Base-by-base conservation (phyloP, 2,329 filamentous ascomycete genomes). In the Knufia fluminis region DNA sequence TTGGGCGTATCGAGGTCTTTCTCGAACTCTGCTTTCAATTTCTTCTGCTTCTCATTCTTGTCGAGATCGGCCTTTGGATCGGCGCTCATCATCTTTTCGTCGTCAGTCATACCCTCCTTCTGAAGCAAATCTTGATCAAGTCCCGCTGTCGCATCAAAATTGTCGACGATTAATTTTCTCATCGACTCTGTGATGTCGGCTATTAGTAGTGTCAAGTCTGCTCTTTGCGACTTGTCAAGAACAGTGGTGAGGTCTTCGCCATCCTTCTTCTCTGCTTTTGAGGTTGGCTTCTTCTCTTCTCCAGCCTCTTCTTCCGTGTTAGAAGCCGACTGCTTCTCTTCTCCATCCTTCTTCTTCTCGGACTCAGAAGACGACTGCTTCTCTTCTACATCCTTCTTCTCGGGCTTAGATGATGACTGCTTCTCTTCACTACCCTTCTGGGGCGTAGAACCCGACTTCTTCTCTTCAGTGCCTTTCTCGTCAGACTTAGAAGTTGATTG, bases 241-340 rank as follows among this genome's bases (percentile, higher is more conserved):
- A 71, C 64, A 39, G 67, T 66, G 35, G 63, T 67, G 40, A 72
- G 60, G 57, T 70, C 68, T 48, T 65, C 62, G 31, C 58, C 55
- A 49, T 57, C 53, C 23, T 52, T 48, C 20, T 53, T 47, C 12
- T 51, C 38, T 33, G 16, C 53, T n/a, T 57, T 51, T 20, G 52
- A 33, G 3, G 23, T 31, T 14, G 43, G 40, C 22, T 44, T 51
- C 31, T 54, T n/a, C n/a, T n/a, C n/a, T n/a, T n/a, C n/a, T n/a
- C n/a, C 52, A 2, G 50, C 17, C 54, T 51, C 52, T 8, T 12
- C 24, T 24, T 19, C 6, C 6, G 6, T 12, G 6, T 28, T 12
- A 28, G 26, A 28, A 28, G 26, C 26, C 12, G 26, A 28, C 12
- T 28, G 6, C 26, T 28, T 28, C 6, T 28, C 26, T 12, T 12